Conservation (phyloP, 1,139 yeast species). For the Magnusiomyces tetraspermus region DNA sequence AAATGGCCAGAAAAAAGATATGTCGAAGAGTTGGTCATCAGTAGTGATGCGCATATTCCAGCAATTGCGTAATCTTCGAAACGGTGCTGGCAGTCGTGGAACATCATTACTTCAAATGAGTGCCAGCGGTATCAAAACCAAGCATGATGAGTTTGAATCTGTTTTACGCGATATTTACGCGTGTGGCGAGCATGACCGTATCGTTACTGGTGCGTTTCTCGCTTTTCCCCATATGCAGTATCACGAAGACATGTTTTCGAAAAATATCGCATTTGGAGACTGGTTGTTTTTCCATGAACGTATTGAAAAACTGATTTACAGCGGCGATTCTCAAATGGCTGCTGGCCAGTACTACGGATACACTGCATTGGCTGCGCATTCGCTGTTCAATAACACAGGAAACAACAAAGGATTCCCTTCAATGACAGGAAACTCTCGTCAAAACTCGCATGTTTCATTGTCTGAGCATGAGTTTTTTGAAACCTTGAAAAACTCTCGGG, state of each 20-base stretch:
- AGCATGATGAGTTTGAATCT: conserved; percentile 7
- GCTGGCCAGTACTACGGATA: conserved; percentile 47
- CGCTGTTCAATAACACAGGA: conserved; percentile 44
- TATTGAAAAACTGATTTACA: conserved; percentile 38
- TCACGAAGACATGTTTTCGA: conserved; percentile 57
- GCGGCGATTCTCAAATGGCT: conserved; percentile 37
- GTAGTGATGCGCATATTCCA: conserved; percentile 25
- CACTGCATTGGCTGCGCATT: conserved; percentile 56
- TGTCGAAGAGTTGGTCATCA: conserved; percentile 19
- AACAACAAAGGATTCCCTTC: conserved; percentile 26
- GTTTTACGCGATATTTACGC: conserved; percentile 38
- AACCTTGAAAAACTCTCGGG: not conserved
- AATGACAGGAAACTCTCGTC: conserved; percentile 19
- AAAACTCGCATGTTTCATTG: not conserved
- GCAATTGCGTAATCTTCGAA: conserved; percentile 38
- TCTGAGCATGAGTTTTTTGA: conserved; percentile 4
- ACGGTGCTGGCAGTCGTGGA: not conserved
- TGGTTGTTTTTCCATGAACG: conserved; percentile 69
- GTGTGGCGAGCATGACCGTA: conserved; percentile 48
- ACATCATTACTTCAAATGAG: conserved; percentile 10
- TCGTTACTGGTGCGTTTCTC: conserved; percentile 62
- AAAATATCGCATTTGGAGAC: conserved; percentile 59
- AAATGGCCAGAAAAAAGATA: conserved; percentile 23
- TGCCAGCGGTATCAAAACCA: conserved; percentile 4
- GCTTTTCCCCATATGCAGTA: conserved; percentile 46